These are phyloP conservation scores for Lepidium africanum DNA, from an alignment of 345 rosid genomes.

Conservation along the genomic window DNA sequence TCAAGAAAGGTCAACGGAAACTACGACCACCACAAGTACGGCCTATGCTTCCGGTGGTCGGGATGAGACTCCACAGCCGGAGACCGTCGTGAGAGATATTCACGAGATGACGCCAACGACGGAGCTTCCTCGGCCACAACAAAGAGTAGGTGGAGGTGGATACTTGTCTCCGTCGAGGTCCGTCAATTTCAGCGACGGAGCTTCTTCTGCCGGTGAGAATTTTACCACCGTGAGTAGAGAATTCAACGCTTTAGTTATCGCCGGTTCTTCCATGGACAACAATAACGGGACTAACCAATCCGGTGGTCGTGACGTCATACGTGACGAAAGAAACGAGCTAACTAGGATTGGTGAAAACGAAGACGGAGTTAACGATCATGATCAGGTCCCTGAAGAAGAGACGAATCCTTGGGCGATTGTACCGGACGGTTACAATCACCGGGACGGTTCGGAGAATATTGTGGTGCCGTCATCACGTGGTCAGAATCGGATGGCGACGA, in stretches of 20 bases:
- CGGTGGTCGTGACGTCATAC: constrained; percentile 1
- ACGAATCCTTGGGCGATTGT: constrained; percentile 84
- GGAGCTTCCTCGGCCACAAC: constrained; percentile 38
- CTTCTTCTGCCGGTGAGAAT: constrained; percentile 48
- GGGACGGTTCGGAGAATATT: constrained; percentile 21
- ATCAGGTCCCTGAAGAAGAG: constrained; percentile 50
- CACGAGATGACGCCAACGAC: constrained; percentile 53
- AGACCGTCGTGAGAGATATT: constrained; percentile 55
- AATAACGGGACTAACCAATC: neutral
- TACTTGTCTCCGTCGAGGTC: constrained; percentile 40
- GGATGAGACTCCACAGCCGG: constrained; percentile 6
- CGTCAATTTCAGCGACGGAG: constrained; percentile 30
- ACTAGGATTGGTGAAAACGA: constrained; percentile 66
- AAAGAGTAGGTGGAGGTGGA: constrained; percentile 21
- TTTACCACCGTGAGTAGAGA: constrained; percentile 90
- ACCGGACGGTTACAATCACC: constrained; percentile 36
- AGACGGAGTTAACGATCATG: constrained; percentile 39
- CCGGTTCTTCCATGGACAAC: constrained; percentile 51
- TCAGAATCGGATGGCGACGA: constrained; percentile 23
- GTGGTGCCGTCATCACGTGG: constrained; percentile 15
- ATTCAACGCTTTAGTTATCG: constrained; percentile 89
- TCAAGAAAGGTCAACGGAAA: constrained; percentile 15
- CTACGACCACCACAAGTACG: neutral
- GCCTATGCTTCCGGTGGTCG: constrained; percentile 1
- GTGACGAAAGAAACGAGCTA: constrained; percentile 28